Conservation (phyloP, 495 filamentous ascomycete species). For the Annulohypoxylon bovei region DNA sequence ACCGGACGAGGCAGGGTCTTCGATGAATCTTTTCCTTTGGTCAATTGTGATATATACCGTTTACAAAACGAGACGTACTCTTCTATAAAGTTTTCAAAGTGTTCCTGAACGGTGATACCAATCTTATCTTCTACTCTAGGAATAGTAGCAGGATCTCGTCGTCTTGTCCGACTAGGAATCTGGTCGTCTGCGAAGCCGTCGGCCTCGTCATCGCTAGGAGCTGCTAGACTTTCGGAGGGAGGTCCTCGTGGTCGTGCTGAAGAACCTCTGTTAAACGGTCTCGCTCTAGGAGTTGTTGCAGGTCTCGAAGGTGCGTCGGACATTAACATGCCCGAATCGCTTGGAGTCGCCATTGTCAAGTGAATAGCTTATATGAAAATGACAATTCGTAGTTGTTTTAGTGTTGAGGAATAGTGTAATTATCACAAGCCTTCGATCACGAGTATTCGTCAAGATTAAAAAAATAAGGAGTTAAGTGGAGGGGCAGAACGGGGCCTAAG, state of each 20-base stretch:
- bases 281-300: conserved; percentile 48
- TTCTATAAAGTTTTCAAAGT: conserved; percentile 90
- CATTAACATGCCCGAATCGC: conserved; percentile 57
- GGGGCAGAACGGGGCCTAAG: conserved; percentile 28
- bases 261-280: conserved; percentile 57
- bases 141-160: conserved; percentile 69
- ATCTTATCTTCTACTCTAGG: conserved; percentile 88
- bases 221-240: conserved; percentile 72
- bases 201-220: conserved; percentile 70
- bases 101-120: conserved; percentile 82
- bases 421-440: background rate
- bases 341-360: conserved; percentile 51
- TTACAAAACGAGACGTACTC: conserved; percentile 61
- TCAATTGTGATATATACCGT: conserved; percentile 34
- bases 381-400: conserved; percentile 27
- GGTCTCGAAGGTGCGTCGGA: conserved; percentile 52
- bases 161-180: conserved; percentile 62
- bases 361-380: background rate
- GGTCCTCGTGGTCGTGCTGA: conserved; percentile 69
- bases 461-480: conserved; percentile 35
- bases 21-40: conserved; percentile 67
- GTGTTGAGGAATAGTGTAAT: conserved; percentile 33
- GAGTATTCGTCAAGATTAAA: conserved; percentile 5
- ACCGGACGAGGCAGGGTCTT: conserved; percentile 77
- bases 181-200: conserved; percentile 68